phyloP scores from a whole-genome alignment of 306 rosid genomes.

The Rosa rugosa region DNA sequence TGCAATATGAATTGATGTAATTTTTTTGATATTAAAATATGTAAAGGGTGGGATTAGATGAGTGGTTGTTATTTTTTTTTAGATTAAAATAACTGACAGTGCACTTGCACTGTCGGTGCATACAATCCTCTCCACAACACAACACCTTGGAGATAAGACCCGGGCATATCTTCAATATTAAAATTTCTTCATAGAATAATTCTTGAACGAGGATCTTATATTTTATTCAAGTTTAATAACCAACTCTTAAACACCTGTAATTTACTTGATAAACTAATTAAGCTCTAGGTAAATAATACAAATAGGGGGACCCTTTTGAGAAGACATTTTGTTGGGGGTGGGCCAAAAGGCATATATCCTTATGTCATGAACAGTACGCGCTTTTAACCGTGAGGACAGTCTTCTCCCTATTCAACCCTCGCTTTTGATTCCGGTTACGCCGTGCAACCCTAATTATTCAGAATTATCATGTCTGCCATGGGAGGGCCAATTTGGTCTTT shows the following conservation, averaged over 20 bases:
- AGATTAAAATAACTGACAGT: too few relatives aligned
- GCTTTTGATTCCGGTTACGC: background rate
- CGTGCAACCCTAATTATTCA: background rate
- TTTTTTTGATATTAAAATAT: too few relatives aligned
- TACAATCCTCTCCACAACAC: too few relatives aligned
- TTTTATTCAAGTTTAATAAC: background rate
- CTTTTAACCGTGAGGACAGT: constrained; percentile 3
- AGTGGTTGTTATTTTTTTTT: too few relatives aligned
- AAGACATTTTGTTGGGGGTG: constrained; percentile 13
- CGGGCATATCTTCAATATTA: background rate
- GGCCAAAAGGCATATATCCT: constrained; percentile 18
- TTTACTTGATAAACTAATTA: background rate
- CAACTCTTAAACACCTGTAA: background rate
- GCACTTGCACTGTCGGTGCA: too few relatives aligned
- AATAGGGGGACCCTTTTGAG: constrained; percentile 9
- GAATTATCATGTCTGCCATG: background rate
- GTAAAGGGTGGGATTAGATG: too few relatives aligned
- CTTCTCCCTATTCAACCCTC: background rate
- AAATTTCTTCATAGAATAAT: background rate
- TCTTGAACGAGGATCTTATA: background rate
- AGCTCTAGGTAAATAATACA: background rate
- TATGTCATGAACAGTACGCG: constrained; percentile 7
- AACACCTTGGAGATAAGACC: background rate
- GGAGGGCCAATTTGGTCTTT: constrained; percentile 14
- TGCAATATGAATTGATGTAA: too few relatives aligned